A percentile compares a stretch with the other conserved stretches of the same genome.
Conservation (phyloP, 306 rosid species). For the Pueraria montana region DNA sequence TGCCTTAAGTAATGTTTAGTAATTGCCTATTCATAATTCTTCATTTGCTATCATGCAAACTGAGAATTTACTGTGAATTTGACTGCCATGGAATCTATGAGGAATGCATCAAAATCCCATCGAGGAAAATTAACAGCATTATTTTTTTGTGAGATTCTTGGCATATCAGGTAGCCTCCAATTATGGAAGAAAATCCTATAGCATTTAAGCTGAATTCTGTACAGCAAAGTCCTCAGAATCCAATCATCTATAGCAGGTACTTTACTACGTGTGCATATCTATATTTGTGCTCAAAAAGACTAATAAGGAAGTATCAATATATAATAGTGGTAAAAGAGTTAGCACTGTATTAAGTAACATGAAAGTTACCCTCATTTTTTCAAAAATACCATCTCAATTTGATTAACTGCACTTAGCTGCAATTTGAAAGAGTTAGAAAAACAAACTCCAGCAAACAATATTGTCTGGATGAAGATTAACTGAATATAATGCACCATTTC, state of each 20-base stretch:
- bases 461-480: neutral
- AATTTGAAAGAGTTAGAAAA: conserved; percentile 1
- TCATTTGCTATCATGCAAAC: neutral
- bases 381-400: neutral
- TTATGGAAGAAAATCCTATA: conserved; percentile 19
- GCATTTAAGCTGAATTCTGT: conserved; percentile 9
- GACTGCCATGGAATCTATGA: neutral
- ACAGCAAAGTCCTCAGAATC: conserved; percentile 20
- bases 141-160: neutral
- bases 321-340: neutral
- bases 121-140: neutral
- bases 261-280: neutral
- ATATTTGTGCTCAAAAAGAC: neutral
- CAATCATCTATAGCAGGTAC: conserved; percentile 27
- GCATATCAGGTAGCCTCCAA: neutral
- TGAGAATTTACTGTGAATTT: neutral
- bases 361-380: neutral
- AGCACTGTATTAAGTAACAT: neutral
- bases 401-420: neutral
- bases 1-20: neutral
- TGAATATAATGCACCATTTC: neutral
- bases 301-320: neutral
- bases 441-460: conserved; percentile 7
- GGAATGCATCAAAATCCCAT: neutral
- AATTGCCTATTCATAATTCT: neutral